Evolutionary conservation across 345 rosid genomes (phyloP), one percentile per base, ranked within the genome.

Genomic region (Cardamine occulta): DNA sequence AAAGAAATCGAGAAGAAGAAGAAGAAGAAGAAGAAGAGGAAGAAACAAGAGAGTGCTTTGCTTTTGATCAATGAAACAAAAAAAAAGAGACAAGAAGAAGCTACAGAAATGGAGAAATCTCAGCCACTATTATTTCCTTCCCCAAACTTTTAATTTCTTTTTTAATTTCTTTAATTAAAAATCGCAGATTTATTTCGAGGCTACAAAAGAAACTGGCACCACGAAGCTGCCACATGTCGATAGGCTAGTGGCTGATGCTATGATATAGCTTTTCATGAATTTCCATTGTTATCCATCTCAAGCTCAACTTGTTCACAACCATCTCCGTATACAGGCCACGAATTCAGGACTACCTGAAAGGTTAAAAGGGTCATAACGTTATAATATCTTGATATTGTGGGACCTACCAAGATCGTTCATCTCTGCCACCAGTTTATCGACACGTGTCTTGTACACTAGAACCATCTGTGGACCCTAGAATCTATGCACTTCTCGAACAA

Each of bases 21-120:
- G 49, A 63, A 18, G 77, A 55, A 21, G 47, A n/a, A n/a, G n/a
- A n/a, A n/a, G n/a, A n/a, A 51, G 72, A 35, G 8, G 39, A 63
- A 29, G 71, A 37, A 48, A 37, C 55, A 19, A 37, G 65, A 32
- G 44, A 56, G 66, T 58, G 56, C 21, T 34, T 29, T 5, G 51
- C 8, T 49, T 57, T 49, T 72, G 68, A 47, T 65, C 63, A 78
- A 53, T 14, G 48, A 8, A 70, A 56, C 58, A 9, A 37, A 2
- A 65, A 4, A 40, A 52, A 62, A 63, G 54, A 63, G 14, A 64
- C 64, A 47, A 65, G 66, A 54, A 63, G 3, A 4, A 26, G 52
- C 75, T 70, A 57, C n/a, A 13, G 42, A 70, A 13, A 48, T 57
- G 69, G 81, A 68, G 32, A 72, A 78, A 72, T n/a, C 81, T 78